Conservation (phyloP, 345 rosid species). For the Lenwebbia sp. region DNA sequence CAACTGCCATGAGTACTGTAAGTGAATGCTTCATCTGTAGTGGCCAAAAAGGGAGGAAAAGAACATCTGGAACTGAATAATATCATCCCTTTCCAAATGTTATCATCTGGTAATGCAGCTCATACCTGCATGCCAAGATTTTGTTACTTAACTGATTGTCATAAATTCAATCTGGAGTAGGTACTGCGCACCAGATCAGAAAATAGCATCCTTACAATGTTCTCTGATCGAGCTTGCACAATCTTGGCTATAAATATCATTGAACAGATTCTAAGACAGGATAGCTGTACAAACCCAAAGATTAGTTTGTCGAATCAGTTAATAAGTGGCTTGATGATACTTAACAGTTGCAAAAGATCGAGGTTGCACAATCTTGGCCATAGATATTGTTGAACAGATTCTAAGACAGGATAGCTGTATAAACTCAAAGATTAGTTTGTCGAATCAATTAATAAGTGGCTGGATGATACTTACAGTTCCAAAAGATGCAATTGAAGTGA, state of each 20-base stretch:
- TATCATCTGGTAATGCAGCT: constrained; percentile 89
- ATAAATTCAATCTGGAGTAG: no score
- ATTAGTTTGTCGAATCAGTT: not conserved
- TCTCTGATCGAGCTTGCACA: constrained; percentile 86
- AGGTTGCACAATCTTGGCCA: constrained; percentile 97
- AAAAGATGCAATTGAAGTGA: constrained; percentile 92
- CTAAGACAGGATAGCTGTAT: constrained; percentile 76
- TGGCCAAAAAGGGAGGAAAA: not conserved
- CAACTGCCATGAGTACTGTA: not conserved
- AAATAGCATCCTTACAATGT: constrained; percentile 48
- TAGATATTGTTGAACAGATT: constrained; percentile 82
- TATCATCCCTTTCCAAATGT: constrained; percentile 79
- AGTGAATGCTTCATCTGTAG: no score
- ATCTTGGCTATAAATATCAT: constrained; percentile 88
- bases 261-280: constrained; percentile 88
- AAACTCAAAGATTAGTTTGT: not conserved
- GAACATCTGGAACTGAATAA: not conserved
- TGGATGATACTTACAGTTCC: constrained; percentile 54
- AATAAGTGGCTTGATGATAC: no score
- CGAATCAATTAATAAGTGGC: no score
- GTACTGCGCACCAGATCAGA: not conserved
- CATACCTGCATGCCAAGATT: constrained; percentile 33
- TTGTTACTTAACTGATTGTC: no score
- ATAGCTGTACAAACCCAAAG: constrained; percentile 36
- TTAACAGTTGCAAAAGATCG: no score